phyloP scores from a whole-genome alignment of 2,329 filamentous ascomycete genomes.

The Aureobasidium zeae region DNA sequence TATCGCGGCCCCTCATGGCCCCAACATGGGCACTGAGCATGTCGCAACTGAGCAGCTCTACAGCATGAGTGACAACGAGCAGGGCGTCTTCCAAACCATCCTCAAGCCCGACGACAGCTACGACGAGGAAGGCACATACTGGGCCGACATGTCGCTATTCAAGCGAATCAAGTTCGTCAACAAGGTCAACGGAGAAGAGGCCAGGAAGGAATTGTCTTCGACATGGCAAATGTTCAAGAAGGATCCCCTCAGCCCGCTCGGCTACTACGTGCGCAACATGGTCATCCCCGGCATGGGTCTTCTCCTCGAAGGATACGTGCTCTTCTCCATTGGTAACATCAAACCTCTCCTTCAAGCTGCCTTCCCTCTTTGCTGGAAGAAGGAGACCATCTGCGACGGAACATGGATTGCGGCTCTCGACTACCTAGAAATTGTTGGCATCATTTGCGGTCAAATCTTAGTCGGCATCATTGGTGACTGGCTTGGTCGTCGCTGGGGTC shows the following conservation, averaged over 20 bases:
- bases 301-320: constrained; percentile 85
- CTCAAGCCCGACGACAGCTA: constrained; percentile 86
- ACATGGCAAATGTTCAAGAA: constrained; percentile 76
- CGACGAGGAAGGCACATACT: constrained; percentile 74
- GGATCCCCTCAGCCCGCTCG: constrained; percentile 74
- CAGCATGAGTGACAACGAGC: constrained; percentile 50
- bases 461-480: constrained; percentile 74
- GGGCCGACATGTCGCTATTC: constrained; percentile 70
- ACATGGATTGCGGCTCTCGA: constrained; percentile 79
- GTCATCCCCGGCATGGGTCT: constrained; percentile 88
- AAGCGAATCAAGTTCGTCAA: constrained; percentile 68
- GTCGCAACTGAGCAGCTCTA: constrained; percentile 34
- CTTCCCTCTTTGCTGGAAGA: constrained; percentile 71
- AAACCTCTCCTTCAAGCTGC: constrained; percentile 67
- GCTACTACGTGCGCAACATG: constrained; percentile 82
- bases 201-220: constrained; percentile 53
- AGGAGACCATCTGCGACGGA: constrained; percentile 53
- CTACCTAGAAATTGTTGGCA: constrained; percentile 88
- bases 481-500: constrained; percentile 86
- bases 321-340: constrained; percentile 94
- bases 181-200: constrained; percentile 62
- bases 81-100: constrained; percentile 62
- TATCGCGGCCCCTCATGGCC: constrained; percentile 40
- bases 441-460: constrained; percentile 84
- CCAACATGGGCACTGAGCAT: constrained; percentile 37